Evolutionary conservation across 176 grass and related monocot species (phyloP), one percentile per base, ranked within the genome.

Genomic region (Raddia guianensis): DNA sequence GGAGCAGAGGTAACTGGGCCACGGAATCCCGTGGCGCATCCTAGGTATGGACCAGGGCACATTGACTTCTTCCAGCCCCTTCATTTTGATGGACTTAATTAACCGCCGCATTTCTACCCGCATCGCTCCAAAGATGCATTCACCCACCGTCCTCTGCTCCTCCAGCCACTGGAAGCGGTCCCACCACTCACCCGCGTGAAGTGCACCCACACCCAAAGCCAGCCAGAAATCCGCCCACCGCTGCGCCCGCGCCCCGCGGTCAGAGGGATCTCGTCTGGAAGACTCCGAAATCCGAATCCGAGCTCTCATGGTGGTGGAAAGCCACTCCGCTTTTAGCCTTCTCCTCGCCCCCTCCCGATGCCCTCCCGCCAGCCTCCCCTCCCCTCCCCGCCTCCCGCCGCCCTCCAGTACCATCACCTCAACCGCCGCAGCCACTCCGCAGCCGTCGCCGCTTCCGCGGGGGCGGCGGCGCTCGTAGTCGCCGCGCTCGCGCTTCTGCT

Each of bases 341-440:
- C 47, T 12, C 56, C 40, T 59, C 49, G 37, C 50, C 1, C 34
- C 9, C 37, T 5, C 12, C n/a, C 34, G 59, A 87, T 90, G 89
- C 84, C 89, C 62, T 84, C 89, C 54, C 84, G 89, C 69, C 89
- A 83, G 57, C 81, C 80, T 27, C 46, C 75, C 10, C 27, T 75
- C 68, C 49, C 59, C 57, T 64, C 37, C 1, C 57, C 12, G 11
- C 18, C 48, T 8, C 44, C 21, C 50, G 9, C 8, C 12, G 20
- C 72, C 9, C 19, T 8, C 1, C 19, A 21, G 40, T 14, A 40
- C 48, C 19, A 21, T 42, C n/a, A 40, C 48, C 27, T 15, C 13
- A 52, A 2, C 18, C 11, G 69, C 43, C 76, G 60, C 72, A 50
- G 13, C 59, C 37, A 59, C 73, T 11, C 45, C 32, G 15, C 47